These are phyloP conservation scores for Paramyrothecium roridum DNA, from an alignment of 2,329 filamentous ascomycete genomes.

Conservation along the genomic window DNA sequence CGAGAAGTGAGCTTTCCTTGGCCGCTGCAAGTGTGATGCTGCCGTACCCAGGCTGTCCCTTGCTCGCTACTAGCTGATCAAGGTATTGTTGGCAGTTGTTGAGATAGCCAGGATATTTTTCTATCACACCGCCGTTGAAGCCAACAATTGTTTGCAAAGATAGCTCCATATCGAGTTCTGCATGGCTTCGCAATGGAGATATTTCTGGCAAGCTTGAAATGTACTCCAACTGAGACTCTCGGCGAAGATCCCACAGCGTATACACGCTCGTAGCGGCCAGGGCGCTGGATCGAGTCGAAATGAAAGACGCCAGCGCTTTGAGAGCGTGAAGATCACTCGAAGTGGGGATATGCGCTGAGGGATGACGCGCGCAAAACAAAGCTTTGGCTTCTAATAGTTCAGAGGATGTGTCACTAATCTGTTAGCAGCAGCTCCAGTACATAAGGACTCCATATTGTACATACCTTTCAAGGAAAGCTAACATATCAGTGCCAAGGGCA, in stretches of 20 bases:
- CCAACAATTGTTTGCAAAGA: slow-evolving; percentile 56
- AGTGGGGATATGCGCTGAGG: slow-evolving; percentile 37
- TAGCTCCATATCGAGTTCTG: slow-evolving; percentile 48
- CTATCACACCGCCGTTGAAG: slow-evolving; percentile 77
- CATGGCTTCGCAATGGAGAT: slow-evolving; percentile 35
- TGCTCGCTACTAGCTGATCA: slow-evolving; percentile 49
- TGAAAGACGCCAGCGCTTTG: slow-evolving; percentile 48
- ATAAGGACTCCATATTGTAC: slow-evolving; percentile 15
- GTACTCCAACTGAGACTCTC: slow-evolving; percentile 40
- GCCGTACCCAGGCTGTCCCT: slow-evolving; percentile 29
- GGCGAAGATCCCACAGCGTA: slow-evolving; percentile 55
- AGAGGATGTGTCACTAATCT: slow-evolving; percentile 40
- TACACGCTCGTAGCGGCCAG: slow-evolving; percentile 58
- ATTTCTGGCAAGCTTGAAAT: slow-evolving; percentile 21
- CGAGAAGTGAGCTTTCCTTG: slow-evolving; percentile 71
- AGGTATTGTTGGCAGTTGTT: slow-evolving; percentile 60
- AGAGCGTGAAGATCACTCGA: slow-evolving; percentile 48
- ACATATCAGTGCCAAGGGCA: slow-evolving; percentile 57
- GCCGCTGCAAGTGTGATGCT: slow-evolving; percentile 64
- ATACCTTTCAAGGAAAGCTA: slow-evolving; percentile 57
- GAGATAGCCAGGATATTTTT: slow-evolving; percentile 71
- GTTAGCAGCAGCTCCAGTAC: slow-evolving; percentile 13
- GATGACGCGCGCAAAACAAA: slow-evolving; percentile 48
- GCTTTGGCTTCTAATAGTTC: slow-evolving; percentile 40
- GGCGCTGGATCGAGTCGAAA: slow-evolving; percentile 57